Evolutionary conservation across 495 filamentous ascomycete genomes (phyloP).

Genomic region (Neurospora tetrasperma): DNA sequence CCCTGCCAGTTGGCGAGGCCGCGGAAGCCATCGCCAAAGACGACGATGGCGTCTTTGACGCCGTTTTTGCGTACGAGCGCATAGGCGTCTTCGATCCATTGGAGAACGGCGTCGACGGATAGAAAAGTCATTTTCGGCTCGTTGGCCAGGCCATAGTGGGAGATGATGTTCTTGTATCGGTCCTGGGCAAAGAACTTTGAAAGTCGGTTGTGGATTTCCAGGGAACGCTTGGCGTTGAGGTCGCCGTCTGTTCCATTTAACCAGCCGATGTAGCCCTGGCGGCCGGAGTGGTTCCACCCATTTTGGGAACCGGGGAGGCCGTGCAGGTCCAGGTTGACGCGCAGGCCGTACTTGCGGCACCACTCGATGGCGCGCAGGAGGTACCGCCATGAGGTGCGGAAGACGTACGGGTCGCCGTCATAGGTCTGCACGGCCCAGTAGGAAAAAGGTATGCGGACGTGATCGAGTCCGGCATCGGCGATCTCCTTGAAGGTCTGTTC

Average conservation of each 20-base stretch:
- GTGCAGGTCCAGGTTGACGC: constrained; percentile 92
- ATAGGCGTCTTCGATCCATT: constrained; percentile 60
- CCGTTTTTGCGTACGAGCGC: constrained; percentile 60
- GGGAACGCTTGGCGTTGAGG: constrained; percentile 60
- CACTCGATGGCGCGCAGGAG: constrained; percentile 88
- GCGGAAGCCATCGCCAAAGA: constrained; percentile 78
- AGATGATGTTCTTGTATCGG: constrained; percentile 73
- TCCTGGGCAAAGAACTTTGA: constrained; percentile 78
- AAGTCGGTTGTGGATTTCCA: constrained; percentile 73
- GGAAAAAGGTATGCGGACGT: constrained; percentile 86
- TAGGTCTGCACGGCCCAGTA: constrained; percentile 93
- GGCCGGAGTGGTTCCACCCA: constrained; percentile 83
- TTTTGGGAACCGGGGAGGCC: constrained; percentile 77
- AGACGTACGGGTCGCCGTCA: constrained; percentile 78
- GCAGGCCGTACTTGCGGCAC: constrained; percentile 82
- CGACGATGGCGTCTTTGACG: constrained; percentile 48
- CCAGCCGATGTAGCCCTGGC: constrained; percentile 63
- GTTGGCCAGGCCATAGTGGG: constrained; percentile 79
- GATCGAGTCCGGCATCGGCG: constrained; percentile 79
- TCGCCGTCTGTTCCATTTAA: constrained; percentile 60
- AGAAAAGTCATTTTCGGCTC: constrained; percentile 74
- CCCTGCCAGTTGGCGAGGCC: constrained; percentile 73
- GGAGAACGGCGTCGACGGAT: constrained; percentile 44
- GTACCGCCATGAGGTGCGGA: constrained; percentile 85
- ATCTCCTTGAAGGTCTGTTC: constrained; percentile 80